Conservation (phyloP, 352 stramenopile genomes). For the Blastocystis sp. region DNA sequence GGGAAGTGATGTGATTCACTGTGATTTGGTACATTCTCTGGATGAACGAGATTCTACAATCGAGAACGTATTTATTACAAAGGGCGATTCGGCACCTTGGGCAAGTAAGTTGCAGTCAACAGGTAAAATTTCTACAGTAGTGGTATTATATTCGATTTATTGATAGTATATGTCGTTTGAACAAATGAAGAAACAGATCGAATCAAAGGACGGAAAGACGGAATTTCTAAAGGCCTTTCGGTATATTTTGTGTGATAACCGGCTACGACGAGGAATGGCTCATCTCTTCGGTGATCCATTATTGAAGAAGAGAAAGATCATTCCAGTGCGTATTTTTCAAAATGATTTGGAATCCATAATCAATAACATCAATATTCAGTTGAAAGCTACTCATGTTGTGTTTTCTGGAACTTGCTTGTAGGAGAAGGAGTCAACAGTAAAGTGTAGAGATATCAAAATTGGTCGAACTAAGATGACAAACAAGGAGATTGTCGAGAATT, state of each 20-base stretch:
- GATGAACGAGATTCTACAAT: background rate
- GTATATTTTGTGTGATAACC: constrained; percentile 41
- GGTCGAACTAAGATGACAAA: constrained; percentile 11
- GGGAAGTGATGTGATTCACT: background rate
- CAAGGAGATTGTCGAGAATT: constrained; percentile 32
- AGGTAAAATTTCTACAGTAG: constrained; percentile 11
- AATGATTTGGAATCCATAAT: background rate
- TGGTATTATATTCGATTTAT: background rate
- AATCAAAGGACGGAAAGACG: constrained; percentile 16
- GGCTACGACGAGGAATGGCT: background rate
- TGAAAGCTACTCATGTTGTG: background rate
- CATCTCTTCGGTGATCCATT: constrained; percentile 14
- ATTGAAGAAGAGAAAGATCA: background rate
- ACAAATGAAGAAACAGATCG: background rate
- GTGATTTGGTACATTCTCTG: background rate
- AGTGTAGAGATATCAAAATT: constrained; percentile 3
- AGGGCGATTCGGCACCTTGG: background rate
- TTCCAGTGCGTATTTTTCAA: constrained; percentile 23
- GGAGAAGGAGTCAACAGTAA: background rate
- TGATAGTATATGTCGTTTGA: constrained; percentile 51
- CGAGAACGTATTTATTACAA: constrained; percentile 48
- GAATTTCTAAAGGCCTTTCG: constrained; percentile 20
- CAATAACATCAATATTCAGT: constrained; percentile 24
- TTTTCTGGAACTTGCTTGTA: background rate
- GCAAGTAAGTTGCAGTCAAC: background rate